Percentiles rank a stretch among this genome's conserved stretches.
Conservation (phyloP, 2,329 filamentous ascomycete genomes). For the Trichoderma pleuroti region DNA sequence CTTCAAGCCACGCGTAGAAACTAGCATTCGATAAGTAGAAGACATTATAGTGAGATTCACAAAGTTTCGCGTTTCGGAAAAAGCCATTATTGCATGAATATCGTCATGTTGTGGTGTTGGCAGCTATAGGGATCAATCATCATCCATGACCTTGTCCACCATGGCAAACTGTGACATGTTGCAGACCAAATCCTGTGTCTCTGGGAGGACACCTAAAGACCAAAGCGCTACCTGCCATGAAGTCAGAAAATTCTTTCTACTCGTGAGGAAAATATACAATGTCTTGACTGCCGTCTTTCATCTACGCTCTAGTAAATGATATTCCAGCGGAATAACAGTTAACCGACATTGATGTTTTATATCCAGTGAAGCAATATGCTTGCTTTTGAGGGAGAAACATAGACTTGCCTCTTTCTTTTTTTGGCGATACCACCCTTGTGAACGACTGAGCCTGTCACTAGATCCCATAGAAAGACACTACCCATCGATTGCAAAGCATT, state of each 20-base stretch:
- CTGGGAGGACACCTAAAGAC: background rate
- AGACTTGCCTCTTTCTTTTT: fast-evolving
- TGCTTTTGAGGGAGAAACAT: background rate
- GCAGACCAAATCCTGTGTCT: background rate
- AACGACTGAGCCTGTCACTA: background rate
- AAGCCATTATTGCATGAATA: too few species aligned
- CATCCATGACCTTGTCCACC: background rate
- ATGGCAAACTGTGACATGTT: background rate
- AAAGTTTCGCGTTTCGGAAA: too few species aligned
- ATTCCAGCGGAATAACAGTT: background rate
- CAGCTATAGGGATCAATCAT: background rate
- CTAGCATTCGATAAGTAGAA: too few species aligned
- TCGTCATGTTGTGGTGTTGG: too few species aligned
- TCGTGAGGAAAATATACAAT: background rate
- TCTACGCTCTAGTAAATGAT: background rate
- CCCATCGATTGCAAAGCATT: fast-evolving
- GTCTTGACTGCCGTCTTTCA: background rate
- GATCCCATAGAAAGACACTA: background rate
- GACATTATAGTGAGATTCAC: too few species aligned
- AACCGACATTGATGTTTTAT: background rate
- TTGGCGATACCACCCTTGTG: fast-evolving
- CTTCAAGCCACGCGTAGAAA: too few species aligned
- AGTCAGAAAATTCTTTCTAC: background rate
- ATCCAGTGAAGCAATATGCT: background rate
- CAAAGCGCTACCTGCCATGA: background rate